Percentiles rank a stretch among this genome's conserved stretches.
These are phyloP conservation scores for Ploettnerulaceae sp. DNA, from an alignment of 2,329 filamentous ascomycete genomes.

Conservation along the genomic window DNA sequence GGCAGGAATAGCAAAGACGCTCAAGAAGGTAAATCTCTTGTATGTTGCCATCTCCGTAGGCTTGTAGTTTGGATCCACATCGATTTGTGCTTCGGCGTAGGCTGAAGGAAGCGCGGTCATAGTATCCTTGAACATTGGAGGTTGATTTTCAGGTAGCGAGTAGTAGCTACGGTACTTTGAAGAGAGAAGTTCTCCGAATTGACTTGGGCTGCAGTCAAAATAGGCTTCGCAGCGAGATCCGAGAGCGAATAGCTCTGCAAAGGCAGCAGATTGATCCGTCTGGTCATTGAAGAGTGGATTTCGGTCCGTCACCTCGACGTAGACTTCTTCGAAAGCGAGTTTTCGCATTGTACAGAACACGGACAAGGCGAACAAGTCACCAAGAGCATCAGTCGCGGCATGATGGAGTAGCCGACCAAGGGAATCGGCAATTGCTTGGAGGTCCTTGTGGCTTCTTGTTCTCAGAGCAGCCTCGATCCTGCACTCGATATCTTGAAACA, in stretches of 20 bases:
- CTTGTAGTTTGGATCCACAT: constrained; percentile 44
- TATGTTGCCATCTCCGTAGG: constrained; percentile 38
- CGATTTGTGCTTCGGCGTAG: constrained; percentile 47
- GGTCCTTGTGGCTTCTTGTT: constrained; percentile 8
- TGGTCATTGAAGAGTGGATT: constrained; percentile 58
- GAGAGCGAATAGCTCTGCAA: constrained; percentile 58
- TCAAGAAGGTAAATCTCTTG: constrained; percentile 43
- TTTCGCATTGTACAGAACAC: constrained; percentile 54
- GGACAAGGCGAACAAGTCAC: constrained; percentile 52
- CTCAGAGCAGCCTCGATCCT: constrained; percentile 12
- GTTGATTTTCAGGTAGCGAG: constrained; percentile 42
- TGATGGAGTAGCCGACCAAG: constrained; percentile 10
- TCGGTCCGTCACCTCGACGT: constrained; percentile 56
- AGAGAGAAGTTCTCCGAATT: constrained; percentile 38
- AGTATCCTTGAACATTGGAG: constrained; percentile 46
- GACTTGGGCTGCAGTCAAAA: constrained; percentile 50
- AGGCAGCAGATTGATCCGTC: constrained; percentile 58
- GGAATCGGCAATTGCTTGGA: constrained; percentile 8
- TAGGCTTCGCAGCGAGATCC: constrained; percentile 60
- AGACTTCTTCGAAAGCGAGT: constrained; percentile 56
- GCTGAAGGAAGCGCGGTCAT: constrained; percentile 44
- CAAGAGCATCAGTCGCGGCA: constrained; percentile 38
- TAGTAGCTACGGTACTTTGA: constrained; percentile 37
- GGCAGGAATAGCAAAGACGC: constrained; percentile 44
- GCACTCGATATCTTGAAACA: constrained; percentile 38